phyloP scores from a whole-genome alignment of 768 basidiomycete genomes.

The Cyclocybe cylindracea region DNA sequence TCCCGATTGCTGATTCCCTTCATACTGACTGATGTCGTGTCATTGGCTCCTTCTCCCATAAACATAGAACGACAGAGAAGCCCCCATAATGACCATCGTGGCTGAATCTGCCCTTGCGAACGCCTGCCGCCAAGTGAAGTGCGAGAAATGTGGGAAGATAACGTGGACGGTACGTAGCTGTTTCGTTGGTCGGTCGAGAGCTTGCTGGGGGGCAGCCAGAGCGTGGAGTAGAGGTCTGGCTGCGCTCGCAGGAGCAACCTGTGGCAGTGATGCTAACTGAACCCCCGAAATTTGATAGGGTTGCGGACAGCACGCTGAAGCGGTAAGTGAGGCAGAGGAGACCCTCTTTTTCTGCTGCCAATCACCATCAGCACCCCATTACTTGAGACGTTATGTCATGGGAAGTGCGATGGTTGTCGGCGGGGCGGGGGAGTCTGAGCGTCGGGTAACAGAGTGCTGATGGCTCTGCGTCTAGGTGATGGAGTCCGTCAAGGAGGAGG shows the following conservation, averaged over 20 bases:
- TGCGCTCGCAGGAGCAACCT: not conserved
- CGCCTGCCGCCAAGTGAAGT: conserved; percentile 57
- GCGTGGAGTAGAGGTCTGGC: not conserved
- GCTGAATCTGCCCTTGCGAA: conserved; percentile 40
- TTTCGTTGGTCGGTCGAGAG: conserved; percentile 8
- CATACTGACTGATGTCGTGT: not conserved
- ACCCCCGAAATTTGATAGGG: conserved; percentile 46
- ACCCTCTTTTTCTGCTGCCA: conserved; percentile 8
- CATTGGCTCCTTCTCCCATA: not conserved
- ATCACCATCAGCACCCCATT: not conserved
- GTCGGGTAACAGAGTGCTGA: not conserved
- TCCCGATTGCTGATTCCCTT: not conserved
- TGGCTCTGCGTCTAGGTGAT: conserved; percentile 39
- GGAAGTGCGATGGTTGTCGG: not conserved
- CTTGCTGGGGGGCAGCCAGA: too few species aligned
- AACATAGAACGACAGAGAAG: conserved; percentile 3
- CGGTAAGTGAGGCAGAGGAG: conserved; percentile 41
- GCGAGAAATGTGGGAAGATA: conserved; percentile 63
- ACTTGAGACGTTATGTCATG: not conserved
- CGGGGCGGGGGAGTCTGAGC: not conserved
- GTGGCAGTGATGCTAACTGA: conserved; percentile 6
- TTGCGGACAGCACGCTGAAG: conserved; percentile 66
- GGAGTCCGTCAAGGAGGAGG: conserved; percentile 45
- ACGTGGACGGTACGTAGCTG: conserved; percentile 63
- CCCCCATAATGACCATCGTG: conserved; percentile 16